Evolutionary conservation across 768 basidiomycete species (phyloP).

Genomic region (Kwoniella shandongensis): DNA sequence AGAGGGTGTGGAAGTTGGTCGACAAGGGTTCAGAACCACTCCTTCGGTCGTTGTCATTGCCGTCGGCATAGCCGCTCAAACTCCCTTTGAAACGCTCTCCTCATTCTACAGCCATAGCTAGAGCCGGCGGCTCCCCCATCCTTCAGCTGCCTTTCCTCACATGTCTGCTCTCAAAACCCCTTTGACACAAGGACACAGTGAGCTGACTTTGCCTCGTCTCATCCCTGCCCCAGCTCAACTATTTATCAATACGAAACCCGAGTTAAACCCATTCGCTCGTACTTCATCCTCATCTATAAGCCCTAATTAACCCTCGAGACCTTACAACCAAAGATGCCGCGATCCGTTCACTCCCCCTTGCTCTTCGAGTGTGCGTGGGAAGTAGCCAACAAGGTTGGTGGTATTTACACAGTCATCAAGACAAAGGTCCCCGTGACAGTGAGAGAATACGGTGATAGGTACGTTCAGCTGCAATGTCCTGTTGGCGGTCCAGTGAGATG

Average conservation of each 20-base stretch:
- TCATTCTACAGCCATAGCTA: no score
- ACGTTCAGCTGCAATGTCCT: no score
- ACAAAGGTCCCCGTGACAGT: constrained; percentile 99
- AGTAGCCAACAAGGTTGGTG: constrained; percentile 97
- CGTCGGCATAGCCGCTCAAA: no score
- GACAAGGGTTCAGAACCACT: no score
- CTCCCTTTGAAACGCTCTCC: no score
- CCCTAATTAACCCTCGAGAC: neutral
- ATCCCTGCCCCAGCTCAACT: neutral
- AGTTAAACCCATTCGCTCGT: neutral
- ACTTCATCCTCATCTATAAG: no score
- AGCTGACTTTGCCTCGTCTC: neutral
- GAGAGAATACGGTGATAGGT: constrained; percentile 70
- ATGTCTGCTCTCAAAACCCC: no score
- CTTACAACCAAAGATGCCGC: constrained; percentile 22
- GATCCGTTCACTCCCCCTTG: constrained; percentile 62
- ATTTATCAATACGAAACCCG: neutral
- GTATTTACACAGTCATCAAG: constrained; percentile 99
- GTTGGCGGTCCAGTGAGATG: neutral
- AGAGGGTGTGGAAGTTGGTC: no score
- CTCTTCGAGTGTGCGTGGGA: constrained; percentile 98
- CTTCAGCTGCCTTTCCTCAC: no score
- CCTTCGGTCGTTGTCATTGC: no score
- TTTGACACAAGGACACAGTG: no score
- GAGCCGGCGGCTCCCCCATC: no score